phyloP scores from a whole-genome alignment of 2,329 filamentous ascomycete species.

The Fusarium sp. region DNA sequence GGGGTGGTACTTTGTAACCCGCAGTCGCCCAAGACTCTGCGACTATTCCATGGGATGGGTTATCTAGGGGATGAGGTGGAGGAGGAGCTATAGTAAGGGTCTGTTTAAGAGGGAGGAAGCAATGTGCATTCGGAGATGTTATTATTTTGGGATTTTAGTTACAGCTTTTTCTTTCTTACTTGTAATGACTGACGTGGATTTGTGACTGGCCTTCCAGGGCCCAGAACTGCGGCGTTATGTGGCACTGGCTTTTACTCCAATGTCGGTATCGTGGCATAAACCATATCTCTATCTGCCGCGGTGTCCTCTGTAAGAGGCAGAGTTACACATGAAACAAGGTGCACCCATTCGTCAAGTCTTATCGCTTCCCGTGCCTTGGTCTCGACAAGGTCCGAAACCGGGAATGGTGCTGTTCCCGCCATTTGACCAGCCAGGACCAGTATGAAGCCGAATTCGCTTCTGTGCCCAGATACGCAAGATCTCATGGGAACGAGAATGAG shows the following conservation, averaged over 20 bases:
- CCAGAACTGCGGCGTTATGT: background rate
- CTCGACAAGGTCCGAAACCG: background rate
- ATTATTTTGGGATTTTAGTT: background rate
- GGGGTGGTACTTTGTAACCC: constrained; percentile 32
- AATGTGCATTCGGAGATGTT: background rate
- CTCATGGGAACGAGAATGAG: background rate
- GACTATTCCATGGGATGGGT: constrained; percentile 31
- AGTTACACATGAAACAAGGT: background rate
- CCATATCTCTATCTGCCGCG: background rate
- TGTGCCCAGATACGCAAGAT: too few relatives aligned
- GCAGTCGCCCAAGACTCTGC: constrained; percentile 34
- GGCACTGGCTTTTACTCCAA: background rate
- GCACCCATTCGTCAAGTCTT: background rate
- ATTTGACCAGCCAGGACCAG: background rate
- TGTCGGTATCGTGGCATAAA: background rate
- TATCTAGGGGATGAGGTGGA: constrained; percentile 2
- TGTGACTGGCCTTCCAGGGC: background rate
- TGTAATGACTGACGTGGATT: background rate
- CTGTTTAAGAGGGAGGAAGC: background rate
- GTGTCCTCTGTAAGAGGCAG: background rate
- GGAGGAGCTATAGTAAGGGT: constrained; percentile 9
- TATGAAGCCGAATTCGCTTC: too few relatives aligned
- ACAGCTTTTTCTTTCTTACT: background rate
- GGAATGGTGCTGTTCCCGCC: background rate
- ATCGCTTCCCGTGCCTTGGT: too few relatives aligned